These are phyloP conservation scores for Pyricularia grisea DNA, from an alignment of 2,329 filamentous ascomycete species.

Conservation along the genomic window DNA sequence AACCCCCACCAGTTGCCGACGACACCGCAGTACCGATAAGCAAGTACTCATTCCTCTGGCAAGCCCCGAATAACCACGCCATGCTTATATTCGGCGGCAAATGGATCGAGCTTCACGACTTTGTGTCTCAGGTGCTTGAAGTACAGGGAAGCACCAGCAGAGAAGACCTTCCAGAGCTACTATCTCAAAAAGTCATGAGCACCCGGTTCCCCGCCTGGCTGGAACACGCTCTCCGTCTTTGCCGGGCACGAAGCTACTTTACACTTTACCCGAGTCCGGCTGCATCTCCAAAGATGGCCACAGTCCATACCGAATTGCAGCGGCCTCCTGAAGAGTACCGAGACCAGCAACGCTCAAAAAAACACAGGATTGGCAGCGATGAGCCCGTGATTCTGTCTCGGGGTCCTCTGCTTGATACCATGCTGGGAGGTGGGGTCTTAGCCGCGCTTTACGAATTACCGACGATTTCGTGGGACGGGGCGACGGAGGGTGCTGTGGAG, in stretches of 20 bases:
- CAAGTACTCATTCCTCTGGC: constrained; percentile 65
- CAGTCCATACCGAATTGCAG: constrained; percentile 68
- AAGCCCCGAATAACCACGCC: constrained; percentile 75
- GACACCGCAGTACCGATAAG: constrained; percentile 6
- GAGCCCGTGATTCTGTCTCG: constrained; percentile 27
- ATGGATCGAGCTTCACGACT: constrained; percentile 79
- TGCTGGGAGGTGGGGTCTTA: constrained; percentile 33
- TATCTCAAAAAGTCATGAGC: constrained; percentile 47
- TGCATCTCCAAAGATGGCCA: constrained; percentile 48
- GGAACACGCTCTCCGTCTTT: constrained; percentile 68
- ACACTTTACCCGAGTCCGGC: constrained; percentile 66
- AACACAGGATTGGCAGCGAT: constrained; percentile 13
- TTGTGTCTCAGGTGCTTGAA: constrained; percentile 56
- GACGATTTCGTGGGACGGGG: constrained; percentile 56
- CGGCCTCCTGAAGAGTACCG: constrained; percentile 61
- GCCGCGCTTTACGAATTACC: constrained; percentile 39
- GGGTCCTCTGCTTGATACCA: constrained; percentile 39
- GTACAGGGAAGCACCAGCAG: constrained; percentile 18
- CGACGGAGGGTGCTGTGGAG: constrained; percentile 25
- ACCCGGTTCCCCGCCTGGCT: constrained; percentile 66
- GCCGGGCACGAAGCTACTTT: constrained; percentile 66
- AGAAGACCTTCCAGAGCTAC: constrained; percentile 23
- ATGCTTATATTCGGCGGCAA: constrained; percentile 74
- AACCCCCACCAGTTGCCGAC: constrained; percentile 21
- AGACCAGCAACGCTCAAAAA: constrained; percentile 14